Conservation (phyloP, 225 moss, liverwort and hornwort species). For the Pseudisothecium myosuroides region DNA sequence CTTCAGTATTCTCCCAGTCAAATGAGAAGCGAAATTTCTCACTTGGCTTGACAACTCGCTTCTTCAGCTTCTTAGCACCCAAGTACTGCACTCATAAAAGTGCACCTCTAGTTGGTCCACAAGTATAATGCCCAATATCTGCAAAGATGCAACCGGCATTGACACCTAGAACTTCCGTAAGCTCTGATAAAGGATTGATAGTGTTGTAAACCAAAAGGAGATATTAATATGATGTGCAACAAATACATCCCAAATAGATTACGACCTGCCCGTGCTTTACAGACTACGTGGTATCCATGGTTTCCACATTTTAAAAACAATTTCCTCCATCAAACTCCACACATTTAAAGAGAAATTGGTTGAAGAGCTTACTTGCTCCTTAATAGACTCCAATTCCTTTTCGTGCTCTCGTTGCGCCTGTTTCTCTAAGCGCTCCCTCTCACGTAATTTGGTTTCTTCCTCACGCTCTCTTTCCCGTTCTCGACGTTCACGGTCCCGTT, state of each 20-base stretch:
- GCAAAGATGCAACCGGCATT: not conserved
- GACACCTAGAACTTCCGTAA: not conserved
- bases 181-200: not conserved
- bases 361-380: slow-evolving; percentile 64
- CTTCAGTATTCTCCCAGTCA: slow-evolving; percentile 99
- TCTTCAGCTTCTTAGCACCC: slow-evolving; percentile 98
- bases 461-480: slow-evolving; percentile 95
- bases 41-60: slow-evolving; percentile 95
- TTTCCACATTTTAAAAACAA: not conserved
- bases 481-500: slow-evolving; percentile 88
- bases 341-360: not conserved
- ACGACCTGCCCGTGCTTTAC: not conserved
- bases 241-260: not conserved
- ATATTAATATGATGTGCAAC: not conserved
- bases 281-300: not conserved
- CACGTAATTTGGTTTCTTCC: slow-evolving; percentile 84
- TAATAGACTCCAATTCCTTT: slow-evolving; percentile 94
- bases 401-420: slow-evolving; percentile 81
- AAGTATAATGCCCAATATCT: not conserved
- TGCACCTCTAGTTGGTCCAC: not conserved
- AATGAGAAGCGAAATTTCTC: slow-evolving; percentile 99
- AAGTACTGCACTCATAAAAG: slow-evolving; percentile 62
- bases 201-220: not conserved
- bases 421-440: slow-evolving; percentile 86
- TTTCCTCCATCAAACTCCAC: not conserved